These are phyloP conservation scores for Alternaria hordeiaustralica DNA, from an alignment of 2,329 filamentous ascomycete genomes.

Conservation along the genomic window DNA sequence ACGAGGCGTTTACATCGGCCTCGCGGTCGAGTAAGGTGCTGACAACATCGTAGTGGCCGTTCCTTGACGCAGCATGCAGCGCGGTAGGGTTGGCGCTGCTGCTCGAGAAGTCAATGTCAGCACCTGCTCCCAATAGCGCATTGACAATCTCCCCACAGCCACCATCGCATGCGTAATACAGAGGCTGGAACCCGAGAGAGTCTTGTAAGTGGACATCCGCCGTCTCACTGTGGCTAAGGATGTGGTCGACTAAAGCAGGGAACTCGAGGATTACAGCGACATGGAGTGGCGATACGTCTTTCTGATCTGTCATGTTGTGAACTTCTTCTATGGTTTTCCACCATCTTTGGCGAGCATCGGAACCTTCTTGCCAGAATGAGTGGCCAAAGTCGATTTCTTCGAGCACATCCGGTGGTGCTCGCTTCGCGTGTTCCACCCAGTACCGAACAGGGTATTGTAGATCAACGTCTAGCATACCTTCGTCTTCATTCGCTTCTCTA, in stretches of 20 bases:
- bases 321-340: slow-evolving; percentile 21
- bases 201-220: slow-evolving; percentile 23
- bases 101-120: slow-evolving; percentile 18
- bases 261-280: slow-evolving; percentile 25
- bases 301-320: slow-evolving; percentile 16
- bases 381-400: slow-evolving; percentile 24
- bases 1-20: slow-evolving; percentile 18
- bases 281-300: slow-evolving; percentile 23
- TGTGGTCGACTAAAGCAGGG: slow-evolving; percentile 23
- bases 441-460: slow-evolving; percentile 29
- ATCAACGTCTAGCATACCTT: slow-evolving; percentile 4
- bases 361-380: slow-evolving; percentile 25
- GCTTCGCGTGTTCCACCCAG: slow-evolving; percentile 32
- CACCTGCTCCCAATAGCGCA: slow-evolving; percentile 19
- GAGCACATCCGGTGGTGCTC: slow-evolving; percentile 26
- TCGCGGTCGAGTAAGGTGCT: slow-evolving; percentile 22
- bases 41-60: slow-evolving; percentile 20
- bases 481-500: slow-evolving; percentile 7
- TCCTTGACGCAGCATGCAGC: slow-evolving; percentile 21
- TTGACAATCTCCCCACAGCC: slow-evolving; percentile 26
- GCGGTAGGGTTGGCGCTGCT: slow-evolving; percentile 14
- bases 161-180: slow-evolving; percentile 26
- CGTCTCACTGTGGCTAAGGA: slow-evolving; percentile 16
- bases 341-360: slow-evolving; percentile 21
- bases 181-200: slow-evolving; percentile 26